Evolutionary conservation across 2,329 filamentous ascomycete genomes (phyloP), one percentile per base, ranked within the genome.

Genomic region (Chrysoporthe austroafricana): DNA sequence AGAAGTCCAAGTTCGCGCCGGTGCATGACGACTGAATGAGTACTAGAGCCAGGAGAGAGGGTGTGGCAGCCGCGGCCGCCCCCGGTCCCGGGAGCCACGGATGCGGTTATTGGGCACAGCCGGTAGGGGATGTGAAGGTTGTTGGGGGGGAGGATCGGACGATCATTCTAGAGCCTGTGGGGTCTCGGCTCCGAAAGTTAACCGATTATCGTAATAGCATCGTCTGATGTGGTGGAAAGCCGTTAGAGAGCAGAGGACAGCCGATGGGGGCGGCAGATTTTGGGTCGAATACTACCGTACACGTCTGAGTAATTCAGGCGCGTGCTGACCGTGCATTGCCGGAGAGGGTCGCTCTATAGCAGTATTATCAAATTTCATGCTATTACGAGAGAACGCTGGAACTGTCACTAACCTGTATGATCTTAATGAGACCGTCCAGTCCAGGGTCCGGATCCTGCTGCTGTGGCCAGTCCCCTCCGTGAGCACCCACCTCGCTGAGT

Each of bases 1-100:
- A 48, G 32, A 62, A 26, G 59, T 62, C 59, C 36, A 32, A 18
- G 21, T 62, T 62, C 43, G 59, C 42, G 26, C 42, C 26, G 18
- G 59, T 32, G 18, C 5, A 34, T 34, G 59, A 62, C 4, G 44
- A 34, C 21, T 62, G 42, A 59, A 26, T n/a, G 39, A 39, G 34
- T 18, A n/a, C 34, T 39, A 52, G 21, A 4, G 26, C n/a, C 3
- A 3, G 3, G 48, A 52, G 21, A 13, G 48, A 4, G 21, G 26
- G 26, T 26, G 21, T 32, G 14, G 26, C 3, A 16, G 48, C 21
- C 5, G 48, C 36, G n/a, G 26, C 3, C 26, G 3, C 21, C 21
- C 4, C 1, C 48, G 4, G 21, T 21, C 9, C 36, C 36, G 36
- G 36, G 26, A 26, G 26, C 26, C 26, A 26, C 26, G 26, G 36